Conservation (phyloP, 495 filamentous ascomycete genomes). For the Friedmanniomyces simplex region DNA sequence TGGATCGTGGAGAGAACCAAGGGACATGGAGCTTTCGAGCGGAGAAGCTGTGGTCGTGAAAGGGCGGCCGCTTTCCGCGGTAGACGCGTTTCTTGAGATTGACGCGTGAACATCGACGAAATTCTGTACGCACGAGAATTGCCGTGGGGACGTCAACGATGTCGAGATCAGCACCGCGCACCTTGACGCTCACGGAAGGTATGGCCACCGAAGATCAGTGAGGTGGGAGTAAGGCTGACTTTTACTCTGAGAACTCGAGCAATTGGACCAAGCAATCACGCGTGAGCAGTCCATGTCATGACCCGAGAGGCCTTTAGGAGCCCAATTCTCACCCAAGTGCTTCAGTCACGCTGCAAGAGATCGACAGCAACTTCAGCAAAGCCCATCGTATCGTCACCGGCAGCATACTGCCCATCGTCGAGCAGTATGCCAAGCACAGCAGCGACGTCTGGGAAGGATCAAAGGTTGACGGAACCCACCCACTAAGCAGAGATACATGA, state of each 20-base stretch:
- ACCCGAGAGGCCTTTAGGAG: background rate
- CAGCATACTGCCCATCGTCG: conserved; percentile 87
- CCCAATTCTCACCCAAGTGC: background rate
- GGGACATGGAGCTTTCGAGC: background rate
- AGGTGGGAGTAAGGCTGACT: background rate
- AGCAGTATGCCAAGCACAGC: conserved; percentile 91
- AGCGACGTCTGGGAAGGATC: conserved; percentile 93
- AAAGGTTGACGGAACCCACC: conserved; percentile 45
- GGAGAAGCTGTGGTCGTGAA: background rate
- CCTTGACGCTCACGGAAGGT: background rate
- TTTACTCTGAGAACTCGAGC: conserved; percentile 10
- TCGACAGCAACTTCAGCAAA: conserved; percentile 95
- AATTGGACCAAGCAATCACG: background rate
- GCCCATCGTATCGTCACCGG: conserved; percentile 93
- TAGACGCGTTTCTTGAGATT: background rate
- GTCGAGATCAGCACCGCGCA: background rate
- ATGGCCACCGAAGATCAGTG: background rate
- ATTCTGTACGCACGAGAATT: background rate
- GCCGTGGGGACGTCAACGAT: background rate
- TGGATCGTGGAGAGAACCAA: background rate
- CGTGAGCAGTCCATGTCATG: conserved; percentile 37
- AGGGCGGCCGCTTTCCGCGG: background rate
- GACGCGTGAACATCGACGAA: background rate
- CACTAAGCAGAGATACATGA: background rate
- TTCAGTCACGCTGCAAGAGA: conserved; percentile 83